Evolutionary conservation across 164 flowering plant genomes (phyloP).

Genomic region (Brasenia schreberi): DNA sequence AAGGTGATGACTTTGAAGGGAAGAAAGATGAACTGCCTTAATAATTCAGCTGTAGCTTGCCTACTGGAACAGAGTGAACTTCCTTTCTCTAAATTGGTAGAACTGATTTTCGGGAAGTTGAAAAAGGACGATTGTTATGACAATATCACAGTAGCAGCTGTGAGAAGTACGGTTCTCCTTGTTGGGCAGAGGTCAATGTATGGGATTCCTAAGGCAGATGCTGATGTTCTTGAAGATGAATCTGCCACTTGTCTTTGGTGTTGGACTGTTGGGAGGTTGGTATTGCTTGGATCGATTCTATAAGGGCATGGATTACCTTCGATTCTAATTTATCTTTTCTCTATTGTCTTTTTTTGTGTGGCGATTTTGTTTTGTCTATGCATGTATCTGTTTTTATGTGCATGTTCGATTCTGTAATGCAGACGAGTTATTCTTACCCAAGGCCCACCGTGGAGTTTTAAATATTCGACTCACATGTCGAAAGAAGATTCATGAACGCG

Average conservation of each 20-base stretch:
- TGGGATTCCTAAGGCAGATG: conserved; percentile 55
- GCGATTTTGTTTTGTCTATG: too few relatives aligned
- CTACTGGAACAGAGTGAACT: conserved; percentile 65
- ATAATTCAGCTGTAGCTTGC: conserved; percentile 31
- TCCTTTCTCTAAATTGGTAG: conserved; percentile 50
- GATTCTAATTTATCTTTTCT: too few relatives aligned
- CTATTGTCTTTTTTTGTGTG: too few relatives aligned
- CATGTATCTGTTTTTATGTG: background rate
- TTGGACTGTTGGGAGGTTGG: conserved; percentile 99
- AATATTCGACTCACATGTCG: conserved; percentile 56
- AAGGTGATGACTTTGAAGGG: background rate
- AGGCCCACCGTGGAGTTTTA: conserved; percentile 24
- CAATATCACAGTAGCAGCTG: conserved; percentile 27
- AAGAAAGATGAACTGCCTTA: background rate
- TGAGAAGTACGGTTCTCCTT: conserved; percentile 40
- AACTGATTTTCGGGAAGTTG: conserved; percentile 36
- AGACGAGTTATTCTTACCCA: conserved; percentile 79
- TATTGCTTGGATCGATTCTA: background rate
- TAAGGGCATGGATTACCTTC: background rate
- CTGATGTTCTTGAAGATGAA: conserved; percentile 80
- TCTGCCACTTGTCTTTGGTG: conserved; percentile 66
- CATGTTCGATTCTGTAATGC: background rate
- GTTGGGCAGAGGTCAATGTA: conserved; percentile 60
- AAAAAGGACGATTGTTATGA: conserved; percentile 17
- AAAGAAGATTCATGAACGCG: conserved; percentile 75